These are phyloP conservation scores for Sclerotinia subarctica DNA, from an alignment of 2,329 filamentous ascomycete species.

Conservation along the genomic window DNA sequence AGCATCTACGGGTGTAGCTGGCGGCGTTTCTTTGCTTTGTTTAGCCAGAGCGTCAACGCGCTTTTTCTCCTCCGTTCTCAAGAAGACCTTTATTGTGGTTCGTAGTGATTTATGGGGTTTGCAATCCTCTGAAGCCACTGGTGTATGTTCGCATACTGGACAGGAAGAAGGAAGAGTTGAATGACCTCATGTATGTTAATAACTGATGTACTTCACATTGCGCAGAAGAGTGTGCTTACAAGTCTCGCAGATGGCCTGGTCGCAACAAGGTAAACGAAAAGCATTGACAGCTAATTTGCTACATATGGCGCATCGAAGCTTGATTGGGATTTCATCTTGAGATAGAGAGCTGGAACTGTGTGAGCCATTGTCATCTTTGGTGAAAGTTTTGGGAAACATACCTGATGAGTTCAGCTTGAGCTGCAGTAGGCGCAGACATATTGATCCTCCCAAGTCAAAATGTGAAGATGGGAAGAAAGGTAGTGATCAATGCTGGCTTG, in stretches of 20 bases:
- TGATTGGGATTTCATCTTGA: conserved; percentile 83
- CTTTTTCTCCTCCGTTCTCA: conserved; percentile 90
- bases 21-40: conserved; percentile 41
- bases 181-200: conserved; percentile 54
- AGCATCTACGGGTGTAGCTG: conserved; percentile 33
- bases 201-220: not conserved
- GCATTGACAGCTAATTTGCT: conserved; percentile 88
- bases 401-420: conserved; percentile 39
- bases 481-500: not conserved
- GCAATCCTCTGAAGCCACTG: conserved; percentile 81
- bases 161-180: conserved; percentile 73
- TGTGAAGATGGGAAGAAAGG: not conserved
- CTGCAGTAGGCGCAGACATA: conserved; percentile 36
- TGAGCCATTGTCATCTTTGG: conserved; percentile 21
- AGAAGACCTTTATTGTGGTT: conserved; percentile 85
- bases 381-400: conserved; percentile 22
- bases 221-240: conserved; percentile 53
- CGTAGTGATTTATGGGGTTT: conserved; percentile 87
- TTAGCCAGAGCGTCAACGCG: conserved; percentile 60
- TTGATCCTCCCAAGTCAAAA: conserved; percentile 5
- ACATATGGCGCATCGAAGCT: conserved; percentile 91
- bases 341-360: conserved; percentile 34
- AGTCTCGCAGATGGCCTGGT: conserved; percentile 86
- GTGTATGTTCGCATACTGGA: conserved; percentile 89
- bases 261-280: conserved; percentile 89